Evolutionary conservation across 257 asterid species (phyloP).

Genomic region (Ehretia macrophylla): DNA sequence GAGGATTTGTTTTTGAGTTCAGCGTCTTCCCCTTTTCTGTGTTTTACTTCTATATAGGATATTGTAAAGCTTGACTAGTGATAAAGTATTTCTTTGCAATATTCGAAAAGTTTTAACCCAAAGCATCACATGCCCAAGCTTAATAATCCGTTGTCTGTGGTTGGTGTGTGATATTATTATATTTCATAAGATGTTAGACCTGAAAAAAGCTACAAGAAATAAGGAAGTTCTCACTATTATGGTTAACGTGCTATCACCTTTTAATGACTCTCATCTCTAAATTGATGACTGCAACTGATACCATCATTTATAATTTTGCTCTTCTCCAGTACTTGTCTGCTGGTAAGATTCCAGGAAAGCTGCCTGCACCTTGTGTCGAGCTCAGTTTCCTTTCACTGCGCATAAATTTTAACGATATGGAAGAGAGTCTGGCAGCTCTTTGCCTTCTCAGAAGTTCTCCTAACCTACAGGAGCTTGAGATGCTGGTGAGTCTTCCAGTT

Average conservation of each 20-base stretch:
- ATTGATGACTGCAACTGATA: background rate
- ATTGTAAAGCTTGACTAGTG: too few species aligned
- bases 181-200: too few species aligned
- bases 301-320: background rate
- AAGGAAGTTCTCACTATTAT: too few species aligned
- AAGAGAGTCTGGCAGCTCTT: constrained; percentile 74
- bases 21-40: too few species aligned
- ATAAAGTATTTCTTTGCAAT: too few species aligned
- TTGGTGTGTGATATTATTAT: too few species aligned
- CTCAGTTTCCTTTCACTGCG: constrained; percentile 81
- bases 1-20: background rate
- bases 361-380: constrained; percentile 60
- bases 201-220: too few species aligned
- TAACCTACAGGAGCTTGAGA: constrained; percentile 88
- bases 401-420: constrained; percentile 56
- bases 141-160: too few species aligned
- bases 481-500: constrained; percentile 56
- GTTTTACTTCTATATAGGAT: too few species aligned
- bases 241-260: too few species aligned
- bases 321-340: constrained; percentile 71
- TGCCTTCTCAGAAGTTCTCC: constrained; percentile 90
- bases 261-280: background rate
- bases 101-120: too few species aligned
- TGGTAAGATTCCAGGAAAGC: constrained; percentile 70
- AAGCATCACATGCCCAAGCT: too few species aligned